Evolutionary conservation across 1,139 yeast species (phyloP).

Genomic region (Candida frijolesensis): DNA sequence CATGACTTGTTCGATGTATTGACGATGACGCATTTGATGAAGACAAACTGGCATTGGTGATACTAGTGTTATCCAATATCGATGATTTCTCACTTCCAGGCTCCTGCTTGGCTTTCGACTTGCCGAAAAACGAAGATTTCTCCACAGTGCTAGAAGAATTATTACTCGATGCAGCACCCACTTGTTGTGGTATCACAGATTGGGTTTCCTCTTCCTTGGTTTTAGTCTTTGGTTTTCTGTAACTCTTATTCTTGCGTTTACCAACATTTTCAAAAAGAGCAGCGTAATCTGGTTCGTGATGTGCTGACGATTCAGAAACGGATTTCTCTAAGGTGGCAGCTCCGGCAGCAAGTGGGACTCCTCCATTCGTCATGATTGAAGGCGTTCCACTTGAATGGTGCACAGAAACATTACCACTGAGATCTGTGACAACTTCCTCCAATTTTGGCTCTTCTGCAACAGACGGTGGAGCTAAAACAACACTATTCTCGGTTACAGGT

Average conservation of each 20-base stretch:
- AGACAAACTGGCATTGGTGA: constrained; percentile 17
- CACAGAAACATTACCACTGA: constrained; percentile 14
- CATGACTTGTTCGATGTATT: constrained; percentile 6
- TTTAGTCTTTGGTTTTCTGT: constrained; percentile 23
- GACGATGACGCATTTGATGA: constrained; percentile 27
- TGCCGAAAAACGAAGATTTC: constrained; percentile 17
- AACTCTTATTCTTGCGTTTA: constrained; percentile 34
- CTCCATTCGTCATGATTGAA: constrained; percentile 23
- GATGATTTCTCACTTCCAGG: constrained; percentile 14
- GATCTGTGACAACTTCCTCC: constrained; percentile 17
- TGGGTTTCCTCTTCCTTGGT: constrained; percentile 18
- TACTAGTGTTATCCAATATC: constrained; percentile 16
- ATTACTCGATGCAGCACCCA: constrained; percentile 8
- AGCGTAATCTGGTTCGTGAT: constrained; percentile 44
- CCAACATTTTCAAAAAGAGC: constrained; percentile 50
- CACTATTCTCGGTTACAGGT: constrained; percentile 3
- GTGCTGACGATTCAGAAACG: constrained; percentile 18
- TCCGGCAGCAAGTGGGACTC: background rate
- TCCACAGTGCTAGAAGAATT: constrained; percentile 18
- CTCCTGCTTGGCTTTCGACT: constrained; percentile 7
- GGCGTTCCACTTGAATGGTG: constrained; percentile 30
- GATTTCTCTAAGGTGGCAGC: constrained; percentile 13
- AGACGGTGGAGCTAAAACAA: background rate
- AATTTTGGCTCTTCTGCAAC: constrained; percentile 7
- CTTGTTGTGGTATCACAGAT: constrained; percentile 1